These are phyloP conservation scores for Mortierella claussenii DNA, from an alignment of 192 early-diverging fungal genomes.

Conservation along the genomic window DNA sequence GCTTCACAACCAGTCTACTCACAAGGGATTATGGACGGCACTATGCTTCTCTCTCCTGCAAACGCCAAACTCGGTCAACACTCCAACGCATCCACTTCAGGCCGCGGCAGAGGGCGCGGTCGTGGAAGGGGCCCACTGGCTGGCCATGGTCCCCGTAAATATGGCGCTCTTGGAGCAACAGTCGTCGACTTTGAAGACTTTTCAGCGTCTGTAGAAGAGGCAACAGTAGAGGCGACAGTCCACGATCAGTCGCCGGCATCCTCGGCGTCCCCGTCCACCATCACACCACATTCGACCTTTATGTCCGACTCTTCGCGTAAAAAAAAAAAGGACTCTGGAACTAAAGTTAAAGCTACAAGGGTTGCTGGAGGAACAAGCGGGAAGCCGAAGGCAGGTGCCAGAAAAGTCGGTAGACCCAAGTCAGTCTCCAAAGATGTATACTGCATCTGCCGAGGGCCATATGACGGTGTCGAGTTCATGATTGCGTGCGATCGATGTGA, in stretches of 20 bases:
- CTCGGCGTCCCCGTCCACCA: not conserved
- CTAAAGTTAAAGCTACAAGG: conserved; percentile 5
- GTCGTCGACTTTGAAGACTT: conserved; percentile 31
- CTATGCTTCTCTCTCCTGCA: conserved; percentile 16
- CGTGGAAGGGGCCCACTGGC: conserved; percentile 27
- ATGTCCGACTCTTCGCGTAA: not conserved
- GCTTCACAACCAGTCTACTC: conserved; percentile 43
- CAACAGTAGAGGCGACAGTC: not conserved
- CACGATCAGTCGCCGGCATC: not conserved
- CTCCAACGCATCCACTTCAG: not conserved
- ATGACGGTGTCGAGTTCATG: conserved; percentile 68
- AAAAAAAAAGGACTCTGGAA: conserved; percentile 8
- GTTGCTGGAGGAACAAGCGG: not conserved
- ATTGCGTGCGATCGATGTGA: conserved; percentile 65
- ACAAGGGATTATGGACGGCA: conserved; percentile 24
- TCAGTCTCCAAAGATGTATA: conserved; percentile 52
- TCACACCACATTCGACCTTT: not conserved
- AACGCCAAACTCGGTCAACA: not conserved
- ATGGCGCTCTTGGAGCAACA: conserved; percentile 18
- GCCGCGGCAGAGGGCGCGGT: conserved; percentile 26
- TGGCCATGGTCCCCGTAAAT: conserved; percentile 28
- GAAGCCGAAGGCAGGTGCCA: conserved; percentile 22
- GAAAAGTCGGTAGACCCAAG: conserved; percentile 42
- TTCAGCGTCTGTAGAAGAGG: conserved; percentile 9
- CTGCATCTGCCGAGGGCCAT: conserved; percentile 62